Conservation (phyloP, 768 basidiomycete species). For the Lactarius pseudohatsudake region DNA sequence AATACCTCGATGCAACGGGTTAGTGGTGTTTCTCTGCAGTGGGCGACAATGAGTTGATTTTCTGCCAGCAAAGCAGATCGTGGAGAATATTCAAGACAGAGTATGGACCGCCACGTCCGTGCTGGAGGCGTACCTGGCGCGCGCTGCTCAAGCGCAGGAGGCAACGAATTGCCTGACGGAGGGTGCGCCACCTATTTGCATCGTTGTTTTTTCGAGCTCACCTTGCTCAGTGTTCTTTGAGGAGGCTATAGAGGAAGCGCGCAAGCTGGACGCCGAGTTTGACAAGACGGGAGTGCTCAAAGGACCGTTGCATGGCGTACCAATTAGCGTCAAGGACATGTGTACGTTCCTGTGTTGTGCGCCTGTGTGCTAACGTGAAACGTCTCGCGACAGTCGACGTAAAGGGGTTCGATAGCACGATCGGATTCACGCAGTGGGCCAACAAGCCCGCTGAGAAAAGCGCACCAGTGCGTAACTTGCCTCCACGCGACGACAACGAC, state of each 20-base stretch:
- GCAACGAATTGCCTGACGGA: slow-evolving; percentile 79
- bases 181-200: slow-evolving; percentile 41
- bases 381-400: slow-evolving; percentile 49
- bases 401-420: slow-evolving; percentile 58
- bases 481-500: neutral
- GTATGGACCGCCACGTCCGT: slow-evolving; percentile 50
- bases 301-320: slow-evolving; percentile 80
- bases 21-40: neutral
- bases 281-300: slow-evolving; percentile 51
- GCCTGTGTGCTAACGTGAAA: neutral
- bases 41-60: neutral
- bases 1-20: slow-evolving; percentile 52
- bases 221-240: slow-evolving; percentile 61
- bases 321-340: slow-evolving; percentile 76
- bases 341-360: slow-evolving; percentile 40
- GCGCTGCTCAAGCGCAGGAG: slow-evolving; percentile 55
- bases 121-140: slow-evolving; percentile 45
- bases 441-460: slow-evolving; percentile 59
- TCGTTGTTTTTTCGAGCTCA: neutral
- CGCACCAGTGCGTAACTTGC: slow-evolving; percentile 51
- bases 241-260: slow-evolving; percentile 60
- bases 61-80: slow-evolving; percentile 44
- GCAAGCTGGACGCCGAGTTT: slow-evolving; percentile 65
- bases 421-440: slow-evolving; percentile 75
- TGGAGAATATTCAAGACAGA: slow-evolving; percentile 40